Evolutionary conservation across 495 filamentous ascomycete species (phyloP).

Genomic region (Aspergillus steynii): DNA sequence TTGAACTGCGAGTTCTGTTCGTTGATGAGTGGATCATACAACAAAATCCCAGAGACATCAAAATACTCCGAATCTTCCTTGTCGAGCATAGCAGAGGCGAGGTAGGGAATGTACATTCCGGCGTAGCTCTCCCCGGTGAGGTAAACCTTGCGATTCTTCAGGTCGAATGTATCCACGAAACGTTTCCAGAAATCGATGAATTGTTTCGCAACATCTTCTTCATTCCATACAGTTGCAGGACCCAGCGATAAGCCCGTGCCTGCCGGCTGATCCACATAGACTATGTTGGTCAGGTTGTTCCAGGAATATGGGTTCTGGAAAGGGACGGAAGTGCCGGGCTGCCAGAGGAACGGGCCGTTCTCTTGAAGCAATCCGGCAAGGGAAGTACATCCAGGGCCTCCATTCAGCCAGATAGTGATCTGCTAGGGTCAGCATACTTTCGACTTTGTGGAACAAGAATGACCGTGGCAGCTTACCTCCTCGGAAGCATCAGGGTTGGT

Average conservation of each 20-base stretch:
- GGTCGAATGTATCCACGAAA: slow-evolving; percentile 65
- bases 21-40: slow-evolving; percentile 68
- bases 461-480: slow-evolving; percentile 59
- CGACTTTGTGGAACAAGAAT: neutral
- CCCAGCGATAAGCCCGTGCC: slow-evolving; percentile 74
- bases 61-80: slow-evolving; percentile 66
- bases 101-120: slow-evolving; percentile 78
- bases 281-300: slow-evolving; percentile 74
- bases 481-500: slow-evolving; percentile 53
- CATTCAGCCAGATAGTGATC: slow-evolving; percentile 71
- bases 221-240: slow-evolving; percentile 57
- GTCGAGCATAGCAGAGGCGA: slow-evolving; percentile 72
- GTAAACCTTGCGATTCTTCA: slow-evolving; percentile 65
- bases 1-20: slow-evolving; percentile 43
- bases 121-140: slow-evolving; percentile 73
- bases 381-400: slow-evolving; percentile 68
- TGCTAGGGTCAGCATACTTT: slow-evolving; percentile 32
- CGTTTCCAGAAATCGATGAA: slow-evolving; percentile 72
- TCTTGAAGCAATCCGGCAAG: slow-evolving; percentile 72
- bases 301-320: slow-evolving; percentile 66
- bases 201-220: slow-evolving; percentile 63
- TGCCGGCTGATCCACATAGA: slow-evolving; percentile 77
- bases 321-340: slow-evolving; percentile 63
- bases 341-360: slow-evolving; percentile 77
- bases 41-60: slow-evolving; percentile 64